Evolutionary conservation across 2,329 filamentous ascomycete genomes (phyloP).

Genomic region (Ascochyta pisi): DNA sequence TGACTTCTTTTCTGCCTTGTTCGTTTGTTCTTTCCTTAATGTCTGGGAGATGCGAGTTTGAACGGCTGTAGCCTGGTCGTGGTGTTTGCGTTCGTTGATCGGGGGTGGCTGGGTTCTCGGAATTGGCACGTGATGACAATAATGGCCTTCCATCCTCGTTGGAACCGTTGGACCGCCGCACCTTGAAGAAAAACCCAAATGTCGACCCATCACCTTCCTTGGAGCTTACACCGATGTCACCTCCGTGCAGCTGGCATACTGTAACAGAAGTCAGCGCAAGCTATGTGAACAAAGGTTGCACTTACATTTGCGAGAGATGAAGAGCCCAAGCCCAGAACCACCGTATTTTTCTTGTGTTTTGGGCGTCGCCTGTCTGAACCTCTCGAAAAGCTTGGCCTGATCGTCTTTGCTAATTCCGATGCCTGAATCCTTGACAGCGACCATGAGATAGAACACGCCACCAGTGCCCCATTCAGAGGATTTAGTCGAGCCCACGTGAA

Average conservation of each 20-base stretch:
- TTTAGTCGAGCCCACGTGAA: conserved; percentile 52
- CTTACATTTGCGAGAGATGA: conserved; percentile 48
- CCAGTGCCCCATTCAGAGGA: conserved; percentile 52
- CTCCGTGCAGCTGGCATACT: conserved; percentile 49
- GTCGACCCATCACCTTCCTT: conserved; percentile 47
- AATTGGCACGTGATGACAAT: conserved; percentile 33
- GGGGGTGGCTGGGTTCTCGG: conserved; percentile 24
- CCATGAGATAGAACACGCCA: conserved; percentile 51
- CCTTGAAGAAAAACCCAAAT: conserved; percentile 49
- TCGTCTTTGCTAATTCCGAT: conserved; percentile 52
- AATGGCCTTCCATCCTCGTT: conserved; percentile 34
- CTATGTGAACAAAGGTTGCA: background rate
- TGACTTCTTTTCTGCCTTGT: conserved; percentile 5
- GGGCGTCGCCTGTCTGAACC: conserved; percentile 51
- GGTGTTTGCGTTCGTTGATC: conserved; percentile 21
- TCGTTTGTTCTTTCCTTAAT: conserved; percentile 34
- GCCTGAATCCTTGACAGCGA: conserved; percentile 53
- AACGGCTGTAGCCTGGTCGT: conserved; percentile 37
- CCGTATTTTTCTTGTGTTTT: conserved; percentile 53
- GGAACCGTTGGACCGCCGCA: conserved; percentile 33
- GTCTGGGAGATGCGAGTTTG: conserved; percentile 35
- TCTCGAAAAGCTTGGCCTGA: conserved; percentile 52
- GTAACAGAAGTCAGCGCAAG: background rate
- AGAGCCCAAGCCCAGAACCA: conserved; percentile 48
- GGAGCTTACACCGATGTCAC: conserved; percentile 47